Base-by-base conservation (phyloP, 352 stramenopile species). In the Globisporangium paroecandrum region DNA sequence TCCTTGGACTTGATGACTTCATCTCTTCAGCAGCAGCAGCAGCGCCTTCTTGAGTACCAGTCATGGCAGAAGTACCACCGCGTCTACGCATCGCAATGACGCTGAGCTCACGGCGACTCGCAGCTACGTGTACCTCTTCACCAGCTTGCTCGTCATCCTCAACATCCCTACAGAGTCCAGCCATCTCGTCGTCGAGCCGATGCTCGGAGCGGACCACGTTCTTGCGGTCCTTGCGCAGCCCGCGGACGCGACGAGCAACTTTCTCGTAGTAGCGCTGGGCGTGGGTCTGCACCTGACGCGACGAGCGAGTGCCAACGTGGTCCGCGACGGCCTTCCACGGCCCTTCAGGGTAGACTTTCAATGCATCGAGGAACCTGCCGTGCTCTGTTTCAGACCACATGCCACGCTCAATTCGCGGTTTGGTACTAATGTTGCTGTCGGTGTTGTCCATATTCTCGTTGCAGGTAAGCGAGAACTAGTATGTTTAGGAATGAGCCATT, bases 211-310 rank as follows among this genome's bases (percentile, higher is more conserved):
- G 62, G 8, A 69, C 72, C 68, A 73, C 79, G 12, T 66, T 82
- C 69, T 79, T 87, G 70, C 74, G 79, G 24, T 87, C 79, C 60
- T 87, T 84, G 67, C 81, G 79, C 2, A 90, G 68, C 0, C 82
- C 78, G 5, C 82, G 82, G 58, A 88, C 68, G 27, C 79, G 71
- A 4, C 82, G 79, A 66, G 79, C 56, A 6, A 61, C 34, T 43
- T 61, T 38, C 8, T 25, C 34, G 56, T 61, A 61, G 6, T 46
- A 61, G 34, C 49, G 22, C 49, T 68, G 60, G 43, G 66, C 66
- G 54, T 71, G 66, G 7, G 66, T 71, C 56, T 71, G 66, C 43
- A 64, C 60, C 71, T 98, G 94, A 24, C 91, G 89, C 36, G 86
- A 61, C 2, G 76, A 77, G 9, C 71, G 66, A 15, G 75, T 80